These are phyloP conservation scores for Marchantia polymorpha DNA, from an alignment of 225 moss, liverwort and hornwort species.

Conservation along the genomic window DNA sequence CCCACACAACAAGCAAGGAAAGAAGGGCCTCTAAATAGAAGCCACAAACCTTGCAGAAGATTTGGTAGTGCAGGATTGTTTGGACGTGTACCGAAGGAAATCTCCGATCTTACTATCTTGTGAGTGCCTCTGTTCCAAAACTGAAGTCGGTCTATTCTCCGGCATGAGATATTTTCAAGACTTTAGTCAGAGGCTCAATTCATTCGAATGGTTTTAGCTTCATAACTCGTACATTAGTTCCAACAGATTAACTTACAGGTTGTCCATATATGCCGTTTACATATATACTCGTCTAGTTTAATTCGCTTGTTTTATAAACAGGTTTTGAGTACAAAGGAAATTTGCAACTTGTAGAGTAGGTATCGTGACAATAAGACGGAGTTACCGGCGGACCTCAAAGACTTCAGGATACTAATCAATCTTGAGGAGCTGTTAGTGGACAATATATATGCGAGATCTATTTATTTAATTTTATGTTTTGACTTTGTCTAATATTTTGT, in stretches of 20 bases:
- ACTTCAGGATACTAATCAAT: background rate
- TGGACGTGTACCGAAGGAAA: constrained; percentile 2
- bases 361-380: constrained; percentile 3
- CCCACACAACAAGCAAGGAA: background rate
- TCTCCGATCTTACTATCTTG: constrained; percentile 11
- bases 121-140: background rate
- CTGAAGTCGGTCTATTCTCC: background rate
- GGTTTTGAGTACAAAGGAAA: background rate
- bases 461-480: background rate
- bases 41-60: constrained; percentile 9
- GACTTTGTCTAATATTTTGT: background rate
- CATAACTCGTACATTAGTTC: too few relatives aligned
- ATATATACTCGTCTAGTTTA: background rate
- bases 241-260: background rate
- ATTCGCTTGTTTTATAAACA: background rate
- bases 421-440: constrained; percentile 12
- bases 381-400: background rate
- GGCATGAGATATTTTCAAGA: too few relatives aligned
- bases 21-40: background rate
- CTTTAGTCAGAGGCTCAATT: too few relatives aligned
- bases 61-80: background rate
- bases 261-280: background rate
- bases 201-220: too few relatives aligned
- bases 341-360: background rate
- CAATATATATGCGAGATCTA: background rate